Evolutionary conservation across 345 rosid species (phyloP).

Genomic region (Laguncularia racemosa): DNA sequence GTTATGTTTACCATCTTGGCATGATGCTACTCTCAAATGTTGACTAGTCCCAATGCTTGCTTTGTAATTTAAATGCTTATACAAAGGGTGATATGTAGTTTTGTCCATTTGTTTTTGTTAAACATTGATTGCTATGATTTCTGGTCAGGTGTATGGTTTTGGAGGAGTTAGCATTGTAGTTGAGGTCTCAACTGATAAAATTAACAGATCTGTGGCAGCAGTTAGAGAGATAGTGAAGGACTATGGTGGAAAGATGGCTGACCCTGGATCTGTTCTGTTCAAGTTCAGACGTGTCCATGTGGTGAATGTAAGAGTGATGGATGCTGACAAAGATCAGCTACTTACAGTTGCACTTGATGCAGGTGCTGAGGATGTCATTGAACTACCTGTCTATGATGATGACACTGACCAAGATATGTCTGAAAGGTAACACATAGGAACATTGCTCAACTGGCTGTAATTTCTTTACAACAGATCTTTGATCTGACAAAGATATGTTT

Average conservation of each 20-base stretch:
- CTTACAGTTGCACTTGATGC: conserved; percentile 72
- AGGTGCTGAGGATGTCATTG: conserved; percentile 95
- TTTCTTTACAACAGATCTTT: background rate
- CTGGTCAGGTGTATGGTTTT: conserved; percentile 75
- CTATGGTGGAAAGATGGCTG: conserved; percentile 92
- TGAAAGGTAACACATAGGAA: conserved; percentile 37
- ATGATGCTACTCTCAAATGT: too few relatives aligned
- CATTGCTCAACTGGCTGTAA: background rate
- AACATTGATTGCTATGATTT: background rate
- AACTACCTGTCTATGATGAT: conserved; percentile 64
- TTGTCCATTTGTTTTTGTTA: too few relatives aligned
- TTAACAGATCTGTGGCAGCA: conserved; percentile 76
- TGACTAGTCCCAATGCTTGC: too few relatives aligned
- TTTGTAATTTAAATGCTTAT: too few relatives aligned
- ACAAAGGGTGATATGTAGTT: too few relatives aligned
- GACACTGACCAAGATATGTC: conserved; percentile 63
- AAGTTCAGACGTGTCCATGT: conserved; percentile 75
- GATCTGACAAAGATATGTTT: background rate
- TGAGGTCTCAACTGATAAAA: conserved; percentile 87
- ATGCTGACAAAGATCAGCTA: conserved; percentile 80
- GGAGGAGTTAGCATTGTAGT: conserved; percentile 92
- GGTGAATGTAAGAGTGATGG: conserved; percentile 62
- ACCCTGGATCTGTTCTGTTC: conserved; percentile 88
- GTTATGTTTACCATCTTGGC: conserved; percentile 17
- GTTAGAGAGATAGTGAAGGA: conserved; percentile 81